phyloP scores from a whole-genome alignment of 192 early-diverging fungal species.

The Coemansia sp. region DNA sequence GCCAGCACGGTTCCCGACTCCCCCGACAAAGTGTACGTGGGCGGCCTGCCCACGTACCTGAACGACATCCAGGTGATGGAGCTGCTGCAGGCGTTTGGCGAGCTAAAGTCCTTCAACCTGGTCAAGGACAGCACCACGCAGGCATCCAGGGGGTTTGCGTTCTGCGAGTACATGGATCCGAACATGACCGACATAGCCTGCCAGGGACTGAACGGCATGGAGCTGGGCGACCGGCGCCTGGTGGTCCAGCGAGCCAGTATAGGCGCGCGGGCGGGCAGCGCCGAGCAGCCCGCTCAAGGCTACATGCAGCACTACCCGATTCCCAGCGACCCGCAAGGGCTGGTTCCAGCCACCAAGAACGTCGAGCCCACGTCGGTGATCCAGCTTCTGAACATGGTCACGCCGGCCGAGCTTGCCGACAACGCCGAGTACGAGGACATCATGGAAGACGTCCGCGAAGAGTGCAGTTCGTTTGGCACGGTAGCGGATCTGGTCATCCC shows the following conservation, averaged over 20 bases:
- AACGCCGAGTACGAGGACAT: conserved; percentile 90
- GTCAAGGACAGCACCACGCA: conserved; percentile 79
- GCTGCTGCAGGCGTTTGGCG: conserved; percentile 89
- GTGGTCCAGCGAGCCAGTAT: conserved; percentile 92
- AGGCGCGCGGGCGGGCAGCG: conserved; percentile 59
- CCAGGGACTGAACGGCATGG: conserved; percentile 93
- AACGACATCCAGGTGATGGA: conserved; percentile 94
- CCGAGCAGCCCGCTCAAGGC: conserved; percentile 1
- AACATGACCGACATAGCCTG: conserved; percentile 89
- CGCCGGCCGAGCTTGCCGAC: conserved; percentile 76
- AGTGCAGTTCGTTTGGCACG: conserved; percentile 84
- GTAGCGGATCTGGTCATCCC: conserved; percentile 83
- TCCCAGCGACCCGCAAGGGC: conserved; percentile 39
- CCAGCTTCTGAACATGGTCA: conserved; percentile 95
- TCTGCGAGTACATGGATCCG: conserved; percentile 92
- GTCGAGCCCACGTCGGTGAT: conserved; percentile 74
- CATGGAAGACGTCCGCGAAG: conserved; percentile 84
- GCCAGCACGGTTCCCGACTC: conserved; percentile 88
- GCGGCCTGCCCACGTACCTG: conserved; percentile 84
- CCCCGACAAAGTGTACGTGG: conserved; percentile 92
- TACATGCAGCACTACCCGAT: conserved; percentile 5
- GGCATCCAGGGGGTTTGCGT: conserved; percentile 88
- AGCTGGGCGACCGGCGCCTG: conserved; percentile 87
- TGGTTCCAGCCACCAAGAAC: background rate
- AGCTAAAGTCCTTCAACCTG: conserved; percentile 86